Evolutionary conservation across 2,329 filamentous ascomycete genomes (phyloP), one percentile per base, ranked within the genome.

Genomic region (Penicillium sp.): DNA sequence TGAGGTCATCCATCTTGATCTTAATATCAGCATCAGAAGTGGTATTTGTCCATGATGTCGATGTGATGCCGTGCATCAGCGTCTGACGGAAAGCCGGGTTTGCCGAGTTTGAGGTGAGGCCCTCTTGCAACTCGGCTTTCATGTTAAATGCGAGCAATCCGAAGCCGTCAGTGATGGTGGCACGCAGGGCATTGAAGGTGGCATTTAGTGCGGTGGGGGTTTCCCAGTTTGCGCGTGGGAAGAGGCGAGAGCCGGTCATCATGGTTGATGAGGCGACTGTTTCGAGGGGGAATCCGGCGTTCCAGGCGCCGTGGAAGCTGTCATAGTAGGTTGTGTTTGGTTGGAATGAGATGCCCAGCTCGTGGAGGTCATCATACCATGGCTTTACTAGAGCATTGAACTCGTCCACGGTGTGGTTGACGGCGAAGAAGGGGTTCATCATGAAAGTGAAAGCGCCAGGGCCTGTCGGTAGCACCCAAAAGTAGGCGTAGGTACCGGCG

Each of bases 1-100:
- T 68, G 49, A 72, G 62, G 37, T 53, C 25, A 6, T 66, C 45
- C 67, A 69, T 68, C 6, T 53, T 54, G 12, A 50, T 7, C 17
- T 62, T 56, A 4, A 79, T 75, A 2, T 79, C 75, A 0, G 79
- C 61, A 31, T 77, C 76, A 27, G 68, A 66, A 10, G 66, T 55
- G 9, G 59, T 67, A 23, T 57, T 40, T 3, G 61, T 51, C 67
- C 68, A 71, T 40, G 49, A 62, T 15, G 60, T 62, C 1, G 68
- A 67, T 27, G 62, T 67, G 40, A 69, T 67, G 42, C 63, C 68
- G 33, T 69, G 67, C 63, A 69, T 54, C 21, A 70, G 62, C 3
- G 63, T 59, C 23, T 65, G 45, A 29, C 67, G 66, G 58, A 63
- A 69, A 41, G 67, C 68, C 2, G 67, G 67, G 50, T 70, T 70